Base-by-base conservation (phyloP, 2,329 filamentous ascomycete species). In the Penicillium sp. region DNA sequence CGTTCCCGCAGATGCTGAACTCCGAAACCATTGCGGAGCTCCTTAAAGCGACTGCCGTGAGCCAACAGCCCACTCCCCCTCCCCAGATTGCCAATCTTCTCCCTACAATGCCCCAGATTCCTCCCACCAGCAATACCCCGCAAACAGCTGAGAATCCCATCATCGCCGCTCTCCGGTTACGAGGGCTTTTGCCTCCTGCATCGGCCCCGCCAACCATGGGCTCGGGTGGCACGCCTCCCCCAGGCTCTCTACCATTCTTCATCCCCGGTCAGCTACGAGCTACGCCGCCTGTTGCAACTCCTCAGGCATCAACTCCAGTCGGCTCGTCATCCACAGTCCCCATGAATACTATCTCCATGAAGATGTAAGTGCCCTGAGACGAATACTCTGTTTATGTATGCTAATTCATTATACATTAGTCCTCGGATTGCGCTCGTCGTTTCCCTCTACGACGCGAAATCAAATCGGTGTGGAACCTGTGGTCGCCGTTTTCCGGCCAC, bases 391-490 rank as follows among this genome's bases (percentile, higher is more conserved):
- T 45, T 11, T 29, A 33, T 19, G 11, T 33, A 13, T 39, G 25
- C 26, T 31, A 3, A 31, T 39, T 44, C 16, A 21, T 21, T 13
- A 13, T 39, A 19, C 21, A 25, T 16, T 68, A 91, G 89, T 67
- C 88, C 88, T 62, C 90, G 91, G 16, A 88, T 89, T 14, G 84
- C 92, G 63, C 80, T 96, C 14, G 81, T 96, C 8, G 81, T 86
- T 19, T 82, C 81, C 19, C 83, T 98, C 9, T 93, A 96, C 70
- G 91, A 93, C 59, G 86, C 88, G 21, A 85, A 92, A 39, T 91
- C 93, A 0, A 90, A 92, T 58, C 90, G 93, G 55, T 99, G 95
- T 73, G 91, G 89, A 13, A 93, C 93, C 58, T 99, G 95, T 72
- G 95, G 93, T 25, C 86, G 93, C 58, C 88, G 95, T 2, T 99